Base-by-base conservation (phyloP, 768 basidiomycete species). In the Fomitopsis serialis region DNA sequence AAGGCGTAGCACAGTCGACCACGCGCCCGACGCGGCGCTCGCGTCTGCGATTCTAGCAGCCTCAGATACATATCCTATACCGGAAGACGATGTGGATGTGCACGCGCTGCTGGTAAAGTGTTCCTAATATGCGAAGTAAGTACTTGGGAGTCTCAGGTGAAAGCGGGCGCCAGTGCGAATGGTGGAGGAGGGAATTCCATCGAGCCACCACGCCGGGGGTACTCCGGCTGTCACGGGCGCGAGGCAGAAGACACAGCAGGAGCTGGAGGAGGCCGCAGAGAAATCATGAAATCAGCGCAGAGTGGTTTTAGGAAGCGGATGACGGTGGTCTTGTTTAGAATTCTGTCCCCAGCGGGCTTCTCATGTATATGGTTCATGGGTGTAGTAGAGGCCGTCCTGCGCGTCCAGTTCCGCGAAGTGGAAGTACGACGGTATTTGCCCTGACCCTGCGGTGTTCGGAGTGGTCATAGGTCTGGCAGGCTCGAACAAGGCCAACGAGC, bases 281-380 rank as follows among this genome's bases (percentile, higher is more conserved):
- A 80, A 77, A 63, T 81, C 17, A 59, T 70, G 23, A 71, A 68
- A 54, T 74, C 75, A 43, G 73, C 70, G 22, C 67, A 70, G 22
- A 78, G 75, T 58, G 78, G 78, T 0, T 81, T 82, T 50, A 72
- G 58, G 57, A 78, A 79, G 55, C 76, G 80, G 65, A 77, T 81
- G 77, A 62, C 56, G 12, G 72, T 74, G 50, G 45, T 19, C 6
- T 42, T 13, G 15, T 8, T 2, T 1, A 35, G n/a, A n/a, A n/a
- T n/a, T 11, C 3, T 13, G 19, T 29, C 45, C 4, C 3, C n/a
- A n/a, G 19, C 2, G 43, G 32, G 8, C 27, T 15, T 29, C 48
- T 47, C 29, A 42, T 35, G 42, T 45, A 23, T 48, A 3, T 48
- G 25, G 40, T 43, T 43, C 15, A 19, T 21, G 10, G 3, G 22